These are phyloP conservation scores for Pleurotus platypus DNA, from an alignment of 768 basidiomycete species.

Conservation along the genomic window DNA sequence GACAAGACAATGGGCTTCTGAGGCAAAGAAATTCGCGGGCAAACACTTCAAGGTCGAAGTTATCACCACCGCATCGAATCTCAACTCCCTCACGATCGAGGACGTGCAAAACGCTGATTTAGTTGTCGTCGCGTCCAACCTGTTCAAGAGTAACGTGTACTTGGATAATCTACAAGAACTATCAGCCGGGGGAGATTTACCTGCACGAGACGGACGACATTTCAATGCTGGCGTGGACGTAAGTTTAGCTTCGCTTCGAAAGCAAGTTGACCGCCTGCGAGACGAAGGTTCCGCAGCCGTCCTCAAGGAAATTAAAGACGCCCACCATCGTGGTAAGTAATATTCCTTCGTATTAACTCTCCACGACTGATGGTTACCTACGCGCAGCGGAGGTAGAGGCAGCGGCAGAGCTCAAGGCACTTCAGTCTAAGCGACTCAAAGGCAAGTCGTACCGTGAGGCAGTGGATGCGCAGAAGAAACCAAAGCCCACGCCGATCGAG, in stretches of 20 bases:
- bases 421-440: constrained; percentile 64
- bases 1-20: constrained; percentile 85
- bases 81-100: constrained; percentile 72
- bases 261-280: constrained; percentile 63
- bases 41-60: constrained; percentile 59
- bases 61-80: constrained; percentile 62
- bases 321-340: constrained; percentile 54
- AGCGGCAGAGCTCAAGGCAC: constrained; percentile 34
- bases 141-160: constrained; percentile 80
- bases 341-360: background rate
- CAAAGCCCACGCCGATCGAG: constrained; percentile 5
- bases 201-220: constrained; percentile 80
- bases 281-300: constrained; percentile 62
- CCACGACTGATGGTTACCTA: constrained; percentile 7
- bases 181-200: constrained; percentile 64
- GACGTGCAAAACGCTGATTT: constrained; percentile 81
- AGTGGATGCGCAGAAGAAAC: constrained; percentile 32
- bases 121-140: constrained; percentile 77
- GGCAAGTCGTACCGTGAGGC: constrained; percentile 73
- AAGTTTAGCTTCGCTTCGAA: constrained; percentile 48
- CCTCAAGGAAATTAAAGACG: constrained; percentile 59
- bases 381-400: constrained; percentile 46
- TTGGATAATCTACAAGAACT: constrained; percentile 72
- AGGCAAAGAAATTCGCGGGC: constrained; percentile 78
- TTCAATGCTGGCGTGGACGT: constrained; percentile 81